Evolutionary conservation across 2,329 filamentous ascomycete genomes (phyloP), one percentile per base, ranked within the genome.

Genomic region (Penicillium sp.): DNA sequence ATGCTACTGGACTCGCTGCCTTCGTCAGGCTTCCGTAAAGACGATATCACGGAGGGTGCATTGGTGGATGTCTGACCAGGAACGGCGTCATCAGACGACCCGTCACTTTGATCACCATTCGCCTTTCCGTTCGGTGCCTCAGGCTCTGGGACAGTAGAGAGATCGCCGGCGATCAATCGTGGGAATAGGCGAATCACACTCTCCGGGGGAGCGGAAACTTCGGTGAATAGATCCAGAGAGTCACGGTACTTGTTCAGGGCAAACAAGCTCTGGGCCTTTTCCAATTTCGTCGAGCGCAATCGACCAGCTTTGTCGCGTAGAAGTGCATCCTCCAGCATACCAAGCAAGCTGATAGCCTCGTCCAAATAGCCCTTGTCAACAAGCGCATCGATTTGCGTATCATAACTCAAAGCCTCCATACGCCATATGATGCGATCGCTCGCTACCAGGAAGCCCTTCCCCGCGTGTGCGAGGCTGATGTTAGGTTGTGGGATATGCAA

Each of bases 371-470:
- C 85, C 56, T 83, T 84, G 18, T 86, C 83, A 1, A 96, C 86
- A 24, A 99, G 81, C 61, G 94, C 86, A 56, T 92, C 85, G 21
- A 97, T 86, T 69, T 99, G 94, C 2, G 87, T 86, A 70, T 96
- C 91, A 68, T 99, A 99, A 61, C 92, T 89, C 36, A 92, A 86
- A 3, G 93, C 90, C 59, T 87, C 90, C 94, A 99, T 97, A 64
- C 94, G 89, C 94, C 94, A 99, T 36, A 99, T 90, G 32, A 84
- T 89, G 43, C 94, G 83, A 52, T 97, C 94, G 68, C 93, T 97
- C 18, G 89, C 88, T 48, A 97, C 92, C 55, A 97, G 83, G 65
- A 99, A 99, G 0, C 92, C 93, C 71, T 99, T 99, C 3, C 91
- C 94, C 0, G 92, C 92, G 75, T 99, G 94, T 0, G 93, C 91